These are phyloP conservation scores for Geosmithia flava DNA, from an alignment of 2,329 filamentous ascomycete species.

Conservation along the genomic window DNA sequence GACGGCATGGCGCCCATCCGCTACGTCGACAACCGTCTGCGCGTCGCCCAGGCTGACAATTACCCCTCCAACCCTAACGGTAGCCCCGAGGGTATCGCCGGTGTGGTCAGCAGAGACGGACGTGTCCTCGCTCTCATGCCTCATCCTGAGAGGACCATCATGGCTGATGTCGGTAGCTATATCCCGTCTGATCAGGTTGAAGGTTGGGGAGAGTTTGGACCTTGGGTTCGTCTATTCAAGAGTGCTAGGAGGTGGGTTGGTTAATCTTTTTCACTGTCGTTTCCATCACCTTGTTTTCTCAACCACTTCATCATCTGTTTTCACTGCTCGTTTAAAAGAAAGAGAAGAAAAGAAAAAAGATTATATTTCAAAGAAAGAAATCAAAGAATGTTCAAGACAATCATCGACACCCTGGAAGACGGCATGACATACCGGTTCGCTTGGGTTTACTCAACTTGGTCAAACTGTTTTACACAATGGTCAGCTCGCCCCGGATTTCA, in stretches of 20 bases:
- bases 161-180: slow-evolving; percentile 69
- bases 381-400: too few relatives aligned
- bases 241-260: slow-evolving; percentile 84
- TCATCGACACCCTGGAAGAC: too few relatives aligned
- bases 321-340: too few relatives aligned
- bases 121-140: slow-evolving; percentile 85
- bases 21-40: slow-evolving; percentile 67
- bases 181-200: slow-evolving; percentile 44
- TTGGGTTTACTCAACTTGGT: too few relatives aligned
- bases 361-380: too few relatives aligned
- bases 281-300: neutral
- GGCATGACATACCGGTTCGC: too few relatives aligned
- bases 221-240: slow-evolving; percentile 78
- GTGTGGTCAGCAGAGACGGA: slow-evolving; percentile 64
- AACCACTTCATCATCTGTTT: too few relatives aligned
- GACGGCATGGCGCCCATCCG: slow-evolving; percentile 63
- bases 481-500: too few relatives aligned
- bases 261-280: slow-evolving; percentile 13
- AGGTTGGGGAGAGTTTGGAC: slow-evolving; percentile 69
- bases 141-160: slow-evolving; percentile 80
- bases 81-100: slow-evolving; percentile 69
- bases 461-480: too few relatives aligned
- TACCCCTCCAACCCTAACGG: slow-evolving; percentile 89
- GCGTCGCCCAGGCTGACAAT: slow-evolving; percentile 57
- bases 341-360: too few relatives aligned